Percentiles rank a stretch among this genome's conserved stretches.
Evolutionary conservation across 768 basidiomycete genomes (phyloP).

Genomic region (Termitomyces sp.): DNA sequence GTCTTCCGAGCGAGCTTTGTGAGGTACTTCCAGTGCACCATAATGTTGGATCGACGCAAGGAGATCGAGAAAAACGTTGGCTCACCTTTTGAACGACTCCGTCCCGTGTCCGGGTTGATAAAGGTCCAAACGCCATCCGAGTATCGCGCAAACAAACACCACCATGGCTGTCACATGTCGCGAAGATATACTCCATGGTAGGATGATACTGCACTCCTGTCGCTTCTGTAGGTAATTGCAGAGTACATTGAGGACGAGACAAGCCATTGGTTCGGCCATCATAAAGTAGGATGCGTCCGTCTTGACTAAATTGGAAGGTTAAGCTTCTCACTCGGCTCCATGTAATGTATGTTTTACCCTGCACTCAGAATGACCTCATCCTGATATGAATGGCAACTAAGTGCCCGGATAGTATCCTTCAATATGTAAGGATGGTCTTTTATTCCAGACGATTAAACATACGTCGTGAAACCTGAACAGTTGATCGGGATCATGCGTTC

Average conservation of each 20-base stretch:
- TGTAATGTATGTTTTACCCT: constrained; percentile 39
- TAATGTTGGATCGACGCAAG: neutral
- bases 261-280: constrained; percentile 44
- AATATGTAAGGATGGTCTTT: neutral
- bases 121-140: constrained; percentile 70
- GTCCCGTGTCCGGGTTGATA: constrained; percentile 34
- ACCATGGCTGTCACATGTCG: constrained; percentile 57
- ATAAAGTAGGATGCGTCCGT: constrained; percentile 62
- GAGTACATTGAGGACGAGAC: constrained; percentile 41
- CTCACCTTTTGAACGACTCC: constrained; percentile 55
- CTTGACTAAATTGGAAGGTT: constrained; percentile 46
- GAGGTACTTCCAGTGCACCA: constrained; percentile 30
- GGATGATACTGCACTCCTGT: constrained; percentile 71
- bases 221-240: constrained; percentile 54
- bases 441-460: neutral
- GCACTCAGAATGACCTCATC: constrained; percentile 70
- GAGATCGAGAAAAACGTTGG: neutral
- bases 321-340: constrained; percentile 3
- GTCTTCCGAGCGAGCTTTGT: constrained; percentile 40
- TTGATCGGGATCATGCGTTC: constrained; percentile 12
- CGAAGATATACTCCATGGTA: constrained; percentile 62
- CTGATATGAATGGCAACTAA: constrained; percentile 62
- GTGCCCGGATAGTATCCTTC: constrained; percentile 62
- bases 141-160: constrained; percentile 64
- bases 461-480: constrained; percentile 29